Evolutionary conservation across 176 grass and related monocot genomes (phyloP), one percentile per base, ranked within the genome.

Genomic region (Oropetium thomaeum): DNA sequence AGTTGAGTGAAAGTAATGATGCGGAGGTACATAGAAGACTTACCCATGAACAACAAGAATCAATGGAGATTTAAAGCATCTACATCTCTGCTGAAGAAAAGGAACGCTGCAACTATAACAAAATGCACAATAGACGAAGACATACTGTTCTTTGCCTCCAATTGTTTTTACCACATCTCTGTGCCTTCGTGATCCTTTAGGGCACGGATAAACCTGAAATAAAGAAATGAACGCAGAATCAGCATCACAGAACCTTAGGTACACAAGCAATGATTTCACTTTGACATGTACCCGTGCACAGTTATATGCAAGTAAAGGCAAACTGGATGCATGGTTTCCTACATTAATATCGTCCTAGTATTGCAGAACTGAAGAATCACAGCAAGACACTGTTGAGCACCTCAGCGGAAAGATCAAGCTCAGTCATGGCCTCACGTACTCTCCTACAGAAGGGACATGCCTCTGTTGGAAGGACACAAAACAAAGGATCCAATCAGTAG

Each of bases 371-470:
- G 26, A 66, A 49, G n/a, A 42, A 33, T 28, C 16, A 68, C 1
- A 28, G 4, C 12, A 58, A 65, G 60, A 75, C 34, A 33, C 17
- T 16, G 8, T 74, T 78, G 0, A 53, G 60, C 34, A 97, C 93
- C 93, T 93, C 90, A 62, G 77, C 81, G 30, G 89, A 87, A 71
- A 98, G 84, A 79, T 98, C 91, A 62, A 98, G 86, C 78, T 98
- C 96, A 22, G 96, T 98, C 79, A 98, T 69, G 61, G 96, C 89
- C 86, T 98, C 96, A 13, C 96, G 83, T 12, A 92, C 96, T 73
- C 96, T 92, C 87, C 89, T 92, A 86, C 96, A 95, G 79, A 94
- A 98, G 52, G 96, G 91, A 23, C 96, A 98, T 79, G 96, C 96
- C 84, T 98, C 96, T 98, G 44, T 86, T 28, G 64, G 38, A 94